Base-by-base conservation (phyloP, 148 eudicot genomes). In the Camellia lanceoleosa region DNA sequence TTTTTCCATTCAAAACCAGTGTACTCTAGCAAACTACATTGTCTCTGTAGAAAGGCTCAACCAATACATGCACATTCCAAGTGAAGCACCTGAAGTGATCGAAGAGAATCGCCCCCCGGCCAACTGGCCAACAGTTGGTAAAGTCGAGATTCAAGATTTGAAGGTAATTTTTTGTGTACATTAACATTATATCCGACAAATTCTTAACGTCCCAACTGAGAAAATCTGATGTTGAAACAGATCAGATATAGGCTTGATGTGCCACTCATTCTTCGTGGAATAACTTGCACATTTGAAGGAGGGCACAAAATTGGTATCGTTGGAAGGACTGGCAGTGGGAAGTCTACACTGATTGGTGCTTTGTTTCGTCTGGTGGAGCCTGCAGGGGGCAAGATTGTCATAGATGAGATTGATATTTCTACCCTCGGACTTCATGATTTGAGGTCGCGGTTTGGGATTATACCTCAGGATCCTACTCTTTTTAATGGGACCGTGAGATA, bases 311-410 rank as follows among this genome's bases (percentile, higher is more conserved):
- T 92, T 65, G 98, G 98, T 55, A 89, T 95, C 73, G 98, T 92
- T 82, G 98, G 98, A 52, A 90, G 97, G 72, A 95, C 98, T 9
- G 98, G 97, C 62, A 95, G 98, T 83, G 98, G 98, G 75, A 95
- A 95, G 83, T 89, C 92, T 16, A 92, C 98, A n/a, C 92, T 95
- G 3, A 92, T 92, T 3, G 90, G 98, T 64, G 98, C 98, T 0
- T 74, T 94, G 52, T 94, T 94, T 85, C 92, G 98, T 42, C 82
- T 94, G 75, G 97, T 95, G 68, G 98, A 95, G 82, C 95, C 97
- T 0, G 72, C 79, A 2, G 90, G 89, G 41, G 98, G 98, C 59
- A 89, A 76, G 85, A 91, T 94, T 20, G 16, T 92, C 38, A 91
- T 94, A 30, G 98, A 94, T 82, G 92, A 92, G 49, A 84, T 94